Percentiles rank a stretch among this genome's conserved stretches.
Conservation (phyloP, 1,139 yeast species). For the Pichia sp. region DNA sequence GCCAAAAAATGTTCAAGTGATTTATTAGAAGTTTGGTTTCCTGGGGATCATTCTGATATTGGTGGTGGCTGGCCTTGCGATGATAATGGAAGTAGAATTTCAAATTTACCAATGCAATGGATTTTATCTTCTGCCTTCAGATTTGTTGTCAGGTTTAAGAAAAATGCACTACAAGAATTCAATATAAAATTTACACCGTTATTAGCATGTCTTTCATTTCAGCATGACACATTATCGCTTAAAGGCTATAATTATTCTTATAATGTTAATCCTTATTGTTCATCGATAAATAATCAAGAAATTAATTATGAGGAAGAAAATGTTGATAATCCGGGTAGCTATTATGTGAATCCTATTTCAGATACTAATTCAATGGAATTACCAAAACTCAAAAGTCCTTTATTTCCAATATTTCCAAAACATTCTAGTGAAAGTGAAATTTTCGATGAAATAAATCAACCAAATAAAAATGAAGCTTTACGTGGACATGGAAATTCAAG, state of each 20-base stretch:
- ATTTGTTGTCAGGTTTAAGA: slow-evolving; percentile 43
- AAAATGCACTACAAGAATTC: slow-evolving; percentile 36
- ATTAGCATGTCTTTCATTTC: slow-evolving; percentile 38
- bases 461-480: slow-evolving; percentile 20
- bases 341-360: not conserved
- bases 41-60: slow-evolving; percentile 61
- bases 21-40: slow-evolving; percentile 52
- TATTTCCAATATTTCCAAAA: slow-evolving; percentile 6
- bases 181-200: slow-evolving; percentile 33
- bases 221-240: slow-evolving; percentile 42
- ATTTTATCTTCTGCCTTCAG: slow-evolving; percentile 46
- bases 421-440: not conserved
- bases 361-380: not conserved
- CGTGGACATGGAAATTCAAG: slow-evolving; percentile 35
- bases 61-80: slow-evolving; percentile 59
- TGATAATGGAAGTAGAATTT: slow-evolving; percentile 33
- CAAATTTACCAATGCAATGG: slow-evolving; percentile 53
- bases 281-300: not conserved
- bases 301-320: not conserved
- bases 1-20: slow-evolving; percentile 28
- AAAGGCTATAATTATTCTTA: slow-evolving; percentile 11
- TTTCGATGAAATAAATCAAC: not conserved
- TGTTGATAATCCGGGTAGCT: too few species aligned
- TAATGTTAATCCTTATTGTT: slow-evolving; percentile 6
- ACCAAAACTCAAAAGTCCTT: not conserved